Conservation (phyloP, 345 rosid species). For the Rubroshorea leprosula region DNA sequence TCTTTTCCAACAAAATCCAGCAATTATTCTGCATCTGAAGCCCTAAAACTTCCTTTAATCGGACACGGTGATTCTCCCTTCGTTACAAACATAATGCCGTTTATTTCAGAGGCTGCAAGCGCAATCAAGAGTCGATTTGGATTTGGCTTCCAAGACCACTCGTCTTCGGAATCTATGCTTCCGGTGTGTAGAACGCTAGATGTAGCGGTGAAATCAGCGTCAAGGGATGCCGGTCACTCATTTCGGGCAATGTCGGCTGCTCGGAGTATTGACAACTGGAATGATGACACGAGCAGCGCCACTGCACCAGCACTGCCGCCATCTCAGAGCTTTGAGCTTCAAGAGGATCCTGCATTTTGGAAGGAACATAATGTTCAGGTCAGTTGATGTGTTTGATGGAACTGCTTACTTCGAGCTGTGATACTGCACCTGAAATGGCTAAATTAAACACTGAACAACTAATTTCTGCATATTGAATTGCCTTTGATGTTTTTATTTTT, state of each 20-base stretch:
- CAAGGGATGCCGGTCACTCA: slow-evolving; percentile 33
- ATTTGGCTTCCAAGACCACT: slow-evolving; percentile 69
- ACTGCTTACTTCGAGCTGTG: too few species aligned
- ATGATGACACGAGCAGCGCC: slow-evolving; percentile 29
- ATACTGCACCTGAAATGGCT: too few species aligned
- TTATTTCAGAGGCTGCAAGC: slow-evolving; percentile 71
- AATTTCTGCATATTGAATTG: too few species aligned
- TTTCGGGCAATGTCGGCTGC: slow-evolving; percentile 27
- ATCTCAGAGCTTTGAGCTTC: slow-evolving; percentile 60
- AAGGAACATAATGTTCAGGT: slow-evolving; percentile 97
- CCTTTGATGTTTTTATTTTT: slow-evolving; percentile 1
- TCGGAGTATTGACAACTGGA: slow-evolving; percentile 35
- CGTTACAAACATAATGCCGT: slow-evolving; percentile 44
- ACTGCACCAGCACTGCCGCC: slow-evolving; percentile 25
- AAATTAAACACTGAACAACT: too few species aligned
- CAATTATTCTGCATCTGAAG: neutral
- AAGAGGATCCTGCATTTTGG: slow-evolving; percentile 93
- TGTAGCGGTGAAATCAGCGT: slow-evolving; percentile 34
- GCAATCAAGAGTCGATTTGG: slow-evolving; percentile 85
- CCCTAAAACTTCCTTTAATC: neutral
- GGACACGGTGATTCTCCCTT: neutral
- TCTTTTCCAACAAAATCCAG: neutral
- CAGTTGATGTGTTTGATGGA: neutral
- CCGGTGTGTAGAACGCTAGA: slow-evolving; percentile 40
- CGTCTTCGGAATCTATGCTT: slow-evolving; percentile 40